Conservation (phyloP, 331 rosid genomes). For the Ulmus americana region DNA sequence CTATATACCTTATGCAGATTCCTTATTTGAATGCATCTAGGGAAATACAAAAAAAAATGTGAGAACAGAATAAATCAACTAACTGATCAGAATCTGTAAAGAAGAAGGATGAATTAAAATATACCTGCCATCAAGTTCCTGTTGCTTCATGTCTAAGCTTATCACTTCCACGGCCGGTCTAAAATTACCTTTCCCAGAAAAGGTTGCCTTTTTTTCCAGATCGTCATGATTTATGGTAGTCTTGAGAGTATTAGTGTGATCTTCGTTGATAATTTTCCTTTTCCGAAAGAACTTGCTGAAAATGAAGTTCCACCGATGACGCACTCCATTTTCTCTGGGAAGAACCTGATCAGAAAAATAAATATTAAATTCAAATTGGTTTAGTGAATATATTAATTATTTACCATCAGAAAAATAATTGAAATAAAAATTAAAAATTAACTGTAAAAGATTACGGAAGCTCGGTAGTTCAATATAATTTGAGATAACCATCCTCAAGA, state of each 20-base stretch:
- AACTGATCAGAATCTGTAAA: conserved; percentile 4
- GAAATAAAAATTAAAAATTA: not conserved
- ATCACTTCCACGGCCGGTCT: conserved; percentile 57
- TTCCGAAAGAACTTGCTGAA: conserved; percentile 49
- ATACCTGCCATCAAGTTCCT: conserved; percentile 87
- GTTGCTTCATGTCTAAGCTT: conserved; percentile 91
- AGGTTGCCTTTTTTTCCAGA: conserved; percentile 27
- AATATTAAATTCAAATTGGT: not conserved
- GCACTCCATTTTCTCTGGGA: conserved; percentile 71
- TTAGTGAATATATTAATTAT: not conserved
- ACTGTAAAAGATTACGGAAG: not conserved
- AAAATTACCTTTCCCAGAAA: conserved; percentile 30
- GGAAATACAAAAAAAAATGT: conserved; percentile 20
- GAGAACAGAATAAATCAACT: not conserved
- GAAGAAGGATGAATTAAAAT: conserved; percentile 20
- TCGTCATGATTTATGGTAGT: conserved; percentile 24
- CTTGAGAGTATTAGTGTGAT: conserved; percentile 30
- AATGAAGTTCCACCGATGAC: conserved; percentile 73
- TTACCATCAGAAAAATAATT: not conserved
- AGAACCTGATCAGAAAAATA: conserved; percentile 53
- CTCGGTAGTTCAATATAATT: not conserved
- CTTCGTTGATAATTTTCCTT: conserved; percentile 31
- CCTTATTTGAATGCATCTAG: conserved; percentile 91
- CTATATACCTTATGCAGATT: conserved; percentile 83
- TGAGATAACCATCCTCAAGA: not conserved